Percentiles rank a stretch among this genome's conserved stretches.
Evolutionary conservation across 2,329 filamentous ascomycete species (phyloP).

Genomic region (Aspergillus udagawae): DNA sequence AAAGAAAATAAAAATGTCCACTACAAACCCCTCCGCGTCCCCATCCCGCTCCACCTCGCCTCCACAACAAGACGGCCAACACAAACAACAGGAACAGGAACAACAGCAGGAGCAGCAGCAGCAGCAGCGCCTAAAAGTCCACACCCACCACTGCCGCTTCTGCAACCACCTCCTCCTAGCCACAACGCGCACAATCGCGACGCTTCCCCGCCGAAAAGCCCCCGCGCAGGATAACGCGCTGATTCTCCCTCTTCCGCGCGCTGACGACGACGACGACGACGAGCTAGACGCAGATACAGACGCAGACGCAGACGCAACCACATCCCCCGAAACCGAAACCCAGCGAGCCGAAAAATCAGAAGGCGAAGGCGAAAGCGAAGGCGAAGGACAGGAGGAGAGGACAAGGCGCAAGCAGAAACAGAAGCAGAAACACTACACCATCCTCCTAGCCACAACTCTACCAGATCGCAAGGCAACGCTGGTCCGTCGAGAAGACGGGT

Average conservation of each 20-base stretch:
- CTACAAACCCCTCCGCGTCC: neutral
- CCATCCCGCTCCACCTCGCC: neutral
- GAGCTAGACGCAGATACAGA: neutral
- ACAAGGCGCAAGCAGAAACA: constrained; percentile 14
- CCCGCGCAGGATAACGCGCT: constrained; percentile 51
- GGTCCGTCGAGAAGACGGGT: constrained; percentile 57
- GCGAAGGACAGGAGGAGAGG: constrained; percentile 12
- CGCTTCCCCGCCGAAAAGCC: constrained; percentile 50
- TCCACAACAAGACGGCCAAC: neutral
- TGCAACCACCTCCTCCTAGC: constrained; percentile 63
- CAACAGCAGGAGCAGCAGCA: constrained; percentile 15
- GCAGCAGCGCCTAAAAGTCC: constrained; percentile 44
- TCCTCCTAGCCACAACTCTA: constrained; percentile 48
- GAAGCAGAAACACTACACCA: constrained; percentile 40
- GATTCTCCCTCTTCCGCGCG: constrained; percentile 54
- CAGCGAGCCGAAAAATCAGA: constrained; percentile 17
- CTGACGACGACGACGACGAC: constrained; percentile 3
- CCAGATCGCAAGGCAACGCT: constrained; percentile 49
- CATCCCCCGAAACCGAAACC: neutral
- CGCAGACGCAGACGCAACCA: neutral
- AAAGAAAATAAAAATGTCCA: neutral
- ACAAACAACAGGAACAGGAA: neutral
- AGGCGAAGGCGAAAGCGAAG: neutral
- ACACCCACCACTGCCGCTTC: constrained; percentile 59
- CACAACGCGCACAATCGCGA: constrained; percentile 50